Evolutionary conservation across 306 rosid species (phyloP).

Genomic region (Cucurbita ficifolia): DNA sequence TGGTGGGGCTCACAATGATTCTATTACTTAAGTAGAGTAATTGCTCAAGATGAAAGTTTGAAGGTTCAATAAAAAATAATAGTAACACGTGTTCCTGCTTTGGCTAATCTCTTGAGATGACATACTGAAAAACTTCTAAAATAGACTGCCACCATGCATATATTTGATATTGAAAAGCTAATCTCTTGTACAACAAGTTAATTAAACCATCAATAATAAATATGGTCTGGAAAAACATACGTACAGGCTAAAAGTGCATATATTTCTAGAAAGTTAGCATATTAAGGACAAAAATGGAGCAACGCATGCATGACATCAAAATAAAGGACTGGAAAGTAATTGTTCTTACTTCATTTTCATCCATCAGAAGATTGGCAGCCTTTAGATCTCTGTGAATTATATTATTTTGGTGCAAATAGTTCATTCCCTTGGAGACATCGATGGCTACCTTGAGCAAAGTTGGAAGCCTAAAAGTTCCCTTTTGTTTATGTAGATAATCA

Average conservation of each 20-base stretch:
- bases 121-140: no score
- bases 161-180: neutral
- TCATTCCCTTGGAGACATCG: slow-evolving; percentile 93
- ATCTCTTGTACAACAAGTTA: neutral
- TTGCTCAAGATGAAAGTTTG: no score
- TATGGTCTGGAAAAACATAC: neutral
- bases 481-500: slow-evolving; percentile 90
- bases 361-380: slow-evolving; percentile 95
- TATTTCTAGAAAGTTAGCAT: neutral
- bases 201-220: neutral
- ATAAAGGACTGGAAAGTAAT: neutral
- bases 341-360: slow-evolving; percentile 69
- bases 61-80: no score
- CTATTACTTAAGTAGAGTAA: no score
- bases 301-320: neutral
- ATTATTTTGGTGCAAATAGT: slow-evolving; percentile 88
- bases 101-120: no score
- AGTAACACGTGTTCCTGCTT: no score
- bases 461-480: slow-evolving; percentile 76
- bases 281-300: neutral
- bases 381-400: slow-evolving; percentile 94
- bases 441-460: slow-evolving; percentile 72
- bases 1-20: no score
- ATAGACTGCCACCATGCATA: neutral
- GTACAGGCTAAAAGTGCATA: neutral